Evolutionary conservation across 192 early-diverging fungal genomes (phyloP).

Genomic region (Coemansia javaensis): DNA sequence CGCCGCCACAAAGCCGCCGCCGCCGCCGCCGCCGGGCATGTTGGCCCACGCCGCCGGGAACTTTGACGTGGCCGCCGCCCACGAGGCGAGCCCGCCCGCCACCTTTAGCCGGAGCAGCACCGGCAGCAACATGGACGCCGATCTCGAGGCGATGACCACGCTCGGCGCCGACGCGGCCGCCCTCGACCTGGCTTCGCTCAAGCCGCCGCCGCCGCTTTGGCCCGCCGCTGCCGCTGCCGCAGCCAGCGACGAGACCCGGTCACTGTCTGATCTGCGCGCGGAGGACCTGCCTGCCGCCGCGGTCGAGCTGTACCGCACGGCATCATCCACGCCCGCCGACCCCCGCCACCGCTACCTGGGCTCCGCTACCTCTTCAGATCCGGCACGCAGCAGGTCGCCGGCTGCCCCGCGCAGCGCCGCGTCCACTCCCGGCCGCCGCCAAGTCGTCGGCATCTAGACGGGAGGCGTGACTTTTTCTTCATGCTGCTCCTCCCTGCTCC

Average conservation of each 20-base stretch:
- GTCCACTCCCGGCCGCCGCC: constrained; percentile 43
- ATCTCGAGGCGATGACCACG: constrained; percentile 38
- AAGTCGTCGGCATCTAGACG: constrained; percentile 29
- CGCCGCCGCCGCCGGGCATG: neutral
- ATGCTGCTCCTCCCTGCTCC: neutral
- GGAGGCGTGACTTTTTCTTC: neutral
- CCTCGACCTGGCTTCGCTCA: constrained; percentile 35
- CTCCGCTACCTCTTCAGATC: neutral
- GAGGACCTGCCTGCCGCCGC: constrained; percentile 4
- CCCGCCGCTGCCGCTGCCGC: no score
- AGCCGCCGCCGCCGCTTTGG: no score
- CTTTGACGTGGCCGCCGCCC: constrained; percentile 1
- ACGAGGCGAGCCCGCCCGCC: no score
- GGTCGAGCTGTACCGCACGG: constrained; percentile 31
- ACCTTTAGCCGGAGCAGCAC: neutral
- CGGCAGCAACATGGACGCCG: constrained; percentile 12
- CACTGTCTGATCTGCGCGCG: constrained; percentile 27
- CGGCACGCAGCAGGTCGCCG: constrained; percentile 28
- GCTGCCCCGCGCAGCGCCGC: constrained; percentile 44
- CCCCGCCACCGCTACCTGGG: constrained; percentile 10
- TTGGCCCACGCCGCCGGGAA: neutral
- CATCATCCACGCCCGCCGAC: constrained; percentile 39
- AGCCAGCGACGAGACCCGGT: constrained; percentile 31
- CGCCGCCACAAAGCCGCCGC: no score
- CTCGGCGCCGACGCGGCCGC: constrained; percentile 15